Conservation (phyloP, 768 basidiomycete genomes). For the Suillus luteus region DNA sequence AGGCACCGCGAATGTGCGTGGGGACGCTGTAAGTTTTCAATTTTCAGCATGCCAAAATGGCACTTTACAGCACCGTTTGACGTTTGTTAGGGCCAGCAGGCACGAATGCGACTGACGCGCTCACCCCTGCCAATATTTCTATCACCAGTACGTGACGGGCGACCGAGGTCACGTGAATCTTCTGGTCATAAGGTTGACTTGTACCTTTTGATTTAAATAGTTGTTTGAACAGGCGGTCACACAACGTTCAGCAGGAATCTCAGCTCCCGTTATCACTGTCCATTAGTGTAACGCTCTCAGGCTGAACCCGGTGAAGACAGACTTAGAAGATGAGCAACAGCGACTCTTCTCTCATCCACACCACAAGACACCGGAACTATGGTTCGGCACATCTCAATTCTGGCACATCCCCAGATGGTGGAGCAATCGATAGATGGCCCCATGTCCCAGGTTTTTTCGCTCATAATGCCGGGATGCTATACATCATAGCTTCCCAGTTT, state of each 20-base stretch:
- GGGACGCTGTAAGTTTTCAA: too few relatives aligned
- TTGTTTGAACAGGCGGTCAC: not conserved
- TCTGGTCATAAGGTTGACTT: not conserved
- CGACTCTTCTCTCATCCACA: not conserved
- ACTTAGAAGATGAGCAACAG: not conserved
- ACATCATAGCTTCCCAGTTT: constrained; percentile 59
- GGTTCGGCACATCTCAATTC: not conserved
- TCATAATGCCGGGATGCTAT: constrained; percentile 58
- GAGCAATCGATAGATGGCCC: not conserved
- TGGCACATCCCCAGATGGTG: not conserved
- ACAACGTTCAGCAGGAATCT: not conserved
- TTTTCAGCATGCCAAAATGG: too few relatives aligned
- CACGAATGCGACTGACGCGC: too few relatives aligned
- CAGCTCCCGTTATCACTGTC: too few relatives aligned
- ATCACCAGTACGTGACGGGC: too few relatives aligned
- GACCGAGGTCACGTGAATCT: too few relatives aligned
- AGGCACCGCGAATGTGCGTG: too few relatives aligned
- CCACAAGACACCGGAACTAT: not conserved
- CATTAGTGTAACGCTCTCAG: not conserved
- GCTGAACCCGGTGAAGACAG: not conserved
- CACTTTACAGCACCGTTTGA: too few relatives aligned
- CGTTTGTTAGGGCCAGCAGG: too few relatives aligned
- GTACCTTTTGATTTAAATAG: not conserved
- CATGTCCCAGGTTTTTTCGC: constrained; percentile 15
- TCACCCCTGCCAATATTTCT: too few relatives aligned